Evolutionary conservation across 257 asterid species (phyloP).

Genomic region (Solanum medicagineum): DNA sequence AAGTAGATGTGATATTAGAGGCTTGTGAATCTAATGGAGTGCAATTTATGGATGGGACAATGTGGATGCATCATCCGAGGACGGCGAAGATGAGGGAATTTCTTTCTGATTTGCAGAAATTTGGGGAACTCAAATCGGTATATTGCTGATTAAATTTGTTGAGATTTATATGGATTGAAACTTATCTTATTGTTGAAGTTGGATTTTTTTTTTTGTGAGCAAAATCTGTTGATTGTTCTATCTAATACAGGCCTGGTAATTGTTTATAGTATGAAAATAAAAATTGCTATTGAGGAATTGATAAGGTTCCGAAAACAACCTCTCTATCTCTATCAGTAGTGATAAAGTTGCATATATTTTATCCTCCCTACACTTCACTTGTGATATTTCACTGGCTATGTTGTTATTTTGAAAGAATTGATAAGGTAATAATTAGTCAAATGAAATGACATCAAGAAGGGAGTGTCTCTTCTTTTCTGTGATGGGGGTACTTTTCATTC

Average conservation of each 20-base stretch:
- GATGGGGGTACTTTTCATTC: too few relatives aligned
- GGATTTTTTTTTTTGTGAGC: neutral
- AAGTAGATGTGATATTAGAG: conserved; percentile 46
- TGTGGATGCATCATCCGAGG: conserved; percentile 89
- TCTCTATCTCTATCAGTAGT: too few relatives aligned
- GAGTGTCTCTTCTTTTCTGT: too few relatives aligned
- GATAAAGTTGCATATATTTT: too few relatives aligned
- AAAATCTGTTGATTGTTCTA: neutral
- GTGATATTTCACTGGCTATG: too few relatives aligned
- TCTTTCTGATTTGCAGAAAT: conserved; percentile 24
- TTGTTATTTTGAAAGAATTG: neutral
- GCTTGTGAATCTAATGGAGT: conserved; percentile 70
- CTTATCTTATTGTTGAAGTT: neutral
- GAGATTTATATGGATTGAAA: neutral
- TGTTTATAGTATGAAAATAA: neutral
- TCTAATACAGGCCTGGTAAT: neutral
- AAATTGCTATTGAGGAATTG: neutral
- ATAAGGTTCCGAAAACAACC: neutral
- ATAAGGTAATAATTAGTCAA: neutral
- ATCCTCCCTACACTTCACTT: too few relatives aligned
- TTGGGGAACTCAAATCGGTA: conserved; percentile 68
- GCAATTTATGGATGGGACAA: conserved; percentile 76
- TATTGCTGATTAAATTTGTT: neutral
- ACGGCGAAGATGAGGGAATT: conserved; percentile 57
- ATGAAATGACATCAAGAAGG: neutral